phyloP scores from a whole-genome alignment of 345 rosid genomes.

The Rubroshorea leprosula region DNA sequence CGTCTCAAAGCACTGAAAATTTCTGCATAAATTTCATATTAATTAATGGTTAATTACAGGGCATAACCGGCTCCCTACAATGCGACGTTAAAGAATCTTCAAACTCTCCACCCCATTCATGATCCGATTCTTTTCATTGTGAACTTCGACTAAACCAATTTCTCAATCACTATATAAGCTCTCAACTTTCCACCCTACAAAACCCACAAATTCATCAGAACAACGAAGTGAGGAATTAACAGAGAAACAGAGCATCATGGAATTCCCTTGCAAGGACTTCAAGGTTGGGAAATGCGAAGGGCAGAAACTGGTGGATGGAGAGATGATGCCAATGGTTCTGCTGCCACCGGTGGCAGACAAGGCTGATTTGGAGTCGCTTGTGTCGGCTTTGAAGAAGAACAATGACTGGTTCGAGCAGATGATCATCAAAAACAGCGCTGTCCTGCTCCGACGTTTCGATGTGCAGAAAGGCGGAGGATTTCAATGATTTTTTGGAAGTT shows the following conservation, averaged over 20 bases:
- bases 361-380: constrained; percentile 25
- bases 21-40: too few relatives aligned
- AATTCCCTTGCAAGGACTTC: constrained; percentile 37
- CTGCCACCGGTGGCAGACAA: constrained; percentile 30
- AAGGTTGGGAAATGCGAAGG: constrained; percentile 52
- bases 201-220: not conserved
- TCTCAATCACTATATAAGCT: constrained; percentile 11
- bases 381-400: constrained; percentile 32
- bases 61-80: constrained; percentile 1
- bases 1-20: too few relatives aligned
- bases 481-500: constrained; percentile 49
- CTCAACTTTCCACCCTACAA: not conserved
- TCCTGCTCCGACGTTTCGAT: constrained; percentile 48
- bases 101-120: not conserved
- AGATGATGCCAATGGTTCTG: constrained; percentile 47
- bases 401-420: constrained; percentile 55
- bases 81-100: not conserved
- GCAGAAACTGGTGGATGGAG: constrained; percentile 60
- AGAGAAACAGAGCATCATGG: constrained; percentile 22
- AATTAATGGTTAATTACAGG: too few relatives aligned
- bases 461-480: constrained; percentile 40
- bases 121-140: not conserved
- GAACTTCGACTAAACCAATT: constrained; percentile 3
- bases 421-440: constrained; percentile 55
- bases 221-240: not conserved